A percentile compares a stretch with the other conserved stretches of the same genome.
Conservation (phyloP, 331 rosid species). For the Phaseolus coccineus region DNA sequence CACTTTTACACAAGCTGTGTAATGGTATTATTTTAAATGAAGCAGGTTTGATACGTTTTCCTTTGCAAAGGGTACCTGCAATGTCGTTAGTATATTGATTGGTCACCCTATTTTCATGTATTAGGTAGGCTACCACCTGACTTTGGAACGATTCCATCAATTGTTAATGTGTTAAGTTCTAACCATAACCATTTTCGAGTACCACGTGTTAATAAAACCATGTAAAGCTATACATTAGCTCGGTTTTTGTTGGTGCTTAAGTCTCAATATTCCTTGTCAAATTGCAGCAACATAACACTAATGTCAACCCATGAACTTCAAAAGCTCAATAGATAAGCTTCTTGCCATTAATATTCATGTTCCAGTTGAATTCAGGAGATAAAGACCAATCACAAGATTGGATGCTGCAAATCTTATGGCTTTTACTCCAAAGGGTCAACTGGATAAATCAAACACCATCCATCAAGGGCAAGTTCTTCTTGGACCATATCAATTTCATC, state of each 20-base stretch:
- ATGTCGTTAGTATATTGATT: conserved; percentile 2
- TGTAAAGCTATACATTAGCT: neutral
- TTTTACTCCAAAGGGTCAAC: neutral
- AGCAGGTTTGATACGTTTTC: conserved; percentile 58
- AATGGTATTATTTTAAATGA: conserved; percentile 31
- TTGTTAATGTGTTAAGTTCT: conserved; percentile 34
- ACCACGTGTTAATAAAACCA: conserved; percentile 1
- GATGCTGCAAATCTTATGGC: neutral
- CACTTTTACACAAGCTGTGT: conserved; percentile 16
- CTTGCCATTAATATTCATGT: conserved; percentile 1
- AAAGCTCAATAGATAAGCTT: conserved; percentile 18
- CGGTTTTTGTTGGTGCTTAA: conserved; percentile 22
- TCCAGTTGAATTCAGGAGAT: neutral
- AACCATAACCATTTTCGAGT: conserved; percentile 39
- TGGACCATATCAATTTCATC: no score
- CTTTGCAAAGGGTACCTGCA: conserved; percentile 19
- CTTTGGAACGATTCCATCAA: conserved; percentile 43
- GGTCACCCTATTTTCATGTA: conserved; percentile 38
- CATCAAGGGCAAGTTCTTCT: no score
- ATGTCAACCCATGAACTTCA: conserved; percentile 30
- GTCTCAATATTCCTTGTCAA: conserved; percentile 2
- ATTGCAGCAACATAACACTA: neutral
- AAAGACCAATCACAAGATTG: neutral
- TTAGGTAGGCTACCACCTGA: conserved; percentile 63
- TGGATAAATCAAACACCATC: conserved; percentile 1